A percentile compares a stretch with the other conserved stretches of the same genome.
phyloP scores from a whole-genome alignment of 257 asterid species.

The Echium plantagineum region DNA sequence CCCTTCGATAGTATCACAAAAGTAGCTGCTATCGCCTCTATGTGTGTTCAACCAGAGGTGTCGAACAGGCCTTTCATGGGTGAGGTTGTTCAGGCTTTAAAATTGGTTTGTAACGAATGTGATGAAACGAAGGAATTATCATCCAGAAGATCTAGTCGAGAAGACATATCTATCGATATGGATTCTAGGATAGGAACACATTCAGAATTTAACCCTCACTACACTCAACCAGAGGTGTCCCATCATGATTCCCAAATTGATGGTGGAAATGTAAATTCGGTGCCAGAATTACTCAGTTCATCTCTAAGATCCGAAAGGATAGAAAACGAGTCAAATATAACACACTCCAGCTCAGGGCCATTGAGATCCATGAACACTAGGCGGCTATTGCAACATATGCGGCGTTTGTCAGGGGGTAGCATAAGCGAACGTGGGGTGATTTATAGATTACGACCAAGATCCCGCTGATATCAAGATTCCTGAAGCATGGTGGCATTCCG shows the following conservation, averaged over 20 bases:
- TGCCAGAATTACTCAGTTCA: slow-evolving; percentile 53
- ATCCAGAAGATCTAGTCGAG: slow-evolving; percentile 37
- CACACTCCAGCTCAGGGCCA: slow-evolving; percentile 73
- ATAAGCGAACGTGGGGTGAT: slow-evolving; percentile 59
- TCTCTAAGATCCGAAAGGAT: slow-evolving; percentile 27
- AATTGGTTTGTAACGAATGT: slow-evolving; percentile 60
- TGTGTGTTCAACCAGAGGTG: slow-evolving; percentile 93
- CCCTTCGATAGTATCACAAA: slow-evolving; percentile 55
- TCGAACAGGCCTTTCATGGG: slow-evolving; percentile 95
- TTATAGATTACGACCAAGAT: slow-evolving; percentile 48
- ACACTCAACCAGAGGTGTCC: slow-evolving; percentile 31
- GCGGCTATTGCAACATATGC: slow-evolving; percentile 51
- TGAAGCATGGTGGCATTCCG: background rate
- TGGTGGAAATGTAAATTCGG: slow-evolving; percentile 51
- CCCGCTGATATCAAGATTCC: background rate
- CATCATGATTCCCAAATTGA: slow-evolving; percentile 41
- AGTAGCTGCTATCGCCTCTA: slow-evolving; percentile 89
- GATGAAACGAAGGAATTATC: slow-evolving; percentile 27
- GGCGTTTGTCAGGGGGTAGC: slow-evolving; percentile 47
- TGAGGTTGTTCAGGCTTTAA: slow-evolving; percentile 88
- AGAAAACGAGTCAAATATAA: slow-evolving; percentile 41
- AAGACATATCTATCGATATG: slow-evolving; percentile 27
- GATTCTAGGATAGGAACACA: slow-evolving; percentile 22
- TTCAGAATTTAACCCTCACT: slow-evolving; percentile 22
- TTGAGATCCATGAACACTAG: slow-evolving; percentile 29